These are phyloP conservation scores for Fagus crenata DNA, from an alignment of 306 rosid genomes.

Conservation along the genomic window DNA sequence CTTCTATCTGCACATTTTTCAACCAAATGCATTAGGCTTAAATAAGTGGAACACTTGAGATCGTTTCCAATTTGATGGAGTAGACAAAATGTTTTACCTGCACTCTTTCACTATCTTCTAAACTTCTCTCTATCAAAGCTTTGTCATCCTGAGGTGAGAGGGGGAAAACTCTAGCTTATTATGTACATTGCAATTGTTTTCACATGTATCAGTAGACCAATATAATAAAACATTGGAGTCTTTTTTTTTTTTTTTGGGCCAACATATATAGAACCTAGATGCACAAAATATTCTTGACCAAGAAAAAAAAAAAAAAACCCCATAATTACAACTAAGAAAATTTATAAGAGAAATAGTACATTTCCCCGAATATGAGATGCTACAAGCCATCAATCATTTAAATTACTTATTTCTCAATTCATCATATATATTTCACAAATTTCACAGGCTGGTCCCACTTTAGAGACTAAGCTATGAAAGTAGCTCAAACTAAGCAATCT, in stretches of 20 bases:
- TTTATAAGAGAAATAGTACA: no score
- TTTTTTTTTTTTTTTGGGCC: not conserved
- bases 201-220: not conserved
- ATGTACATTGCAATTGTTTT: constrained; percentile 10
- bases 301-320: no score
- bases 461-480: not conserved
- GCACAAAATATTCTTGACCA: not conserved
- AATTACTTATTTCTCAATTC: no score
- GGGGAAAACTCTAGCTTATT: not conserved
- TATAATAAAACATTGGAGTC: not conserved
- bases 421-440: not conserved
- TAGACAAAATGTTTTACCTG: constrained; percentile 56
- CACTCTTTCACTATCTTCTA: constrained; percentile 76
- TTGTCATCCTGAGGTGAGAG: constrained; percentile 52
- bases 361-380: no score
- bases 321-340: no score
- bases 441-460: not conserved
- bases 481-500: not conserved
- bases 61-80: not conserved
- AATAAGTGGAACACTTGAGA: constrained; percentile 5
- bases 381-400: not conserved
- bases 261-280: not conserved
- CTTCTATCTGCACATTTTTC: constrained; percentile 62
- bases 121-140: constrained; percentile 62
- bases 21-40: constrained; percentile 1